Percentiles rank a stretch among this genome's conserved stretches.
Conservation (phyloP, 306 rosid species). For the Boehmeria nivea region DNA sequence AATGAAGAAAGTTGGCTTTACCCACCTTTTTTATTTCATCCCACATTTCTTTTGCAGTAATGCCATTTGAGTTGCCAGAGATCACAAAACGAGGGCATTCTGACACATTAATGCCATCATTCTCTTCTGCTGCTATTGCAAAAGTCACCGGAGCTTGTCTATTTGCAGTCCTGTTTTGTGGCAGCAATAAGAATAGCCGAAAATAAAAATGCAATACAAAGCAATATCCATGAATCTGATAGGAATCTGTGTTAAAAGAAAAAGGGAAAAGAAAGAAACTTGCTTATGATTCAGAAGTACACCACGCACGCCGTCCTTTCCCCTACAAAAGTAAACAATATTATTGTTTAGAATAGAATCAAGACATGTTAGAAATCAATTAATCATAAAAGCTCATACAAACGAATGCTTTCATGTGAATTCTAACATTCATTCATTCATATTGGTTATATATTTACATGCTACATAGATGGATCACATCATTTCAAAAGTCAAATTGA, state of each 20-base stretch:
- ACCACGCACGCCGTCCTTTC: constrained; percentile 63
- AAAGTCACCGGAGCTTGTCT: constrained; percentile 67
- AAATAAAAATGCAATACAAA: no score
- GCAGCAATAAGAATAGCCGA: constrained; percentile 6
- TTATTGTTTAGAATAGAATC: constrained; percentile 34
- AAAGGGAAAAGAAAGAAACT: no score
- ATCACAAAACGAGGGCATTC: constrained; percentile 79
- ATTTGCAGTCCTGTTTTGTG: constrained; percentile 51
- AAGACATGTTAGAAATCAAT: neutral
- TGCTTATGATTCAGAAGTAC: constrained; percentile 86
- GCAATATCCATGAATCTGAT: no score
- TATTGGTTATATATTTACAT: no score
- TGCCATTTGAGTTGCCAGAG: constrained; percentile 60
- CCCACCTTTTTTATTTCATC: constrained; percentile 72
- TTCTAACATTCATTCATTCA: neutral
- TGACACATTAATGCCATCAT: constrained; percentile 61
- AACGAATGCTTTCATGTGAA: neutral
- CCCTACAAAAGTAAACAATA: constrained; percentile 40
- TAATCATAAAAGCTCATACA: neutral
- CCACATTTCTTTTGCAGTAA: constrained; percentile 89
- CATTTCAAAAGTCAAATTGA: neutral
- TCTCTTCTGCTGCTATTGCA: constrained; percentile 88
- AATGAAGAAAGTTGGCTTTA: no score
- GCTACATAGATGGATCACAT: no score
- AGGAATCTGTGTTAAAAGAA: no score